phyloP scores from a whole-genome alignment of 345 rosid species.

The Melastoma malabathricum region DNA sequence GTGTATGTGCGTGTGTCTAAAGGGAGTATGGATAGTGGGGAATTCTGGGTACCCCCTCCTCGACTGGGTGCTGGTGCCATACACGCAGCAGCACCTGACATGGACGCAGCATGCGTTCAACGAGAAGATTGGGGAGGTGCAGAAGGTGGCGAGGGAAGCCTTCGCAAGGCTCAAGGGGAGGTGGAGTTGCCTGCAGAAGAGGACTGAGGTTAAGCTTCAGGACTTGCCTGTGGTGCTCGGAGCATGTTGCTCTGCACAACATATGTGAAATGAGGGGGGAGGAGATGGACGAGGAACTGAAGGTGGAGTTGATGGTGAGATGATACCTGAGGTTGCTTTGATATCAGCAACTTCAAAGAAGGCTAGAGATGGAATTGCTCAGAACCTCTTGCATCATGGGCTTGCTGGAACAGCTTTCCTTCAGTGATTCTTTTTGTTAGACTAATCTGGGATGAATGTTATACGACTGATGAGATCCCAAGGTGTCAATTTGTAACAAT shows the following conservation, averaged over 20 bases:
- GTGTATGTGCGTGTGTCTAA: too few relatives aligned
- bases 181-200: constrained; percentile 16
- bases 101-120: constrained; percentile 20
- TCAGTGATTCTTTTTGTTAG: not conserved
- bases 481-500: too few relatives aligned
- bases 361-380: constrained; percentile 16
- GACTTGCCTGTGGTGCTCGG: constrained; percentile 17
- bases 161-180: constrained; percentile 14
- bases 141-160: constrained; percentile 11
- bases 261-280: constrained; percentile 15
- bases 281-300: constrained; percentile 8
- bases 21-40: constrained; percentile 17
- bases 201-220: constrained; percentile 17
- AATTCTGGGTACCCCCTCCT: constrained; percentile 11
- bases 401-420: constrained; percentile 14
- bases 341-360: constrained; percentile 10
- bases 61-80: constrained; percentile 18
- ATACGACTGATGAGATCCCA: too few relatives aligned
- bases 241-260: constrained; percentile 15
- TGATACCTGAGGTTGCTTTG: constrained; percentile 12
- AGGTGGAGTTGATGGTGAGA: constrained; percentile 15
- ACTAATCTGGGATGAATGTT: too few relatives aligned
- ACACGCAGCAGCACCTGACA: constrained; percentile 13
- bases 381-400: constrained; percentile 19
- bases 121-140: constrained; percentile 17